Evolutionary conservation across 371 early-diverging fungal species (phyloP), one percentile per base, ranked within the genome.

Genomic region (Nematocida parisii): DNA sequence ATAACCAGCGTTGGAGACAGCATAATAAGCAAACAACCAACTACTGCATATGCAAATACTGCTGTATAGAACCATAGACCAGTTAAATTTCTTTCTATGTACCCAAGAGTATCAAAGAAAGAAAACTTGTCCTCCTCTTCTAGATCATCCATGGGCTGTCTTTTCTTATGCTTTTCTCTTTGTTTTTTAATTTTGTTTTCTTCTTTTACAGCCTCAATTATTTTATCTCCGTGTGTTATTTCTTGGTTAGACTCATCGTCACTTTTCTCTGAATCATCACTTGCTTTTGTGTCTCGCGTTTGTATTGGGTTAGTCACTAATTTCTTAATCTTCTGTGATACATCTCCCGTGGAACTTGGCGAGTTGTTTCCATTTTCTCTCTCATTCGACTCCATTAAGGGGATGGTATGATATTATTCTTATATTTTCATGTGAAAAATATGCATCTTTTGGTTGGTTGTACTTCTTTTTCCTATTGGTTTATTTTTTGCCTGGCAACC

Each of bases 11-110:
- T 24, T 45, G 85, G 82, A 44, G 72, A 57, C 1, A 62, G 5
- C 71, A 85, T 47, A 56, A 87, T 83, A 4, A 85, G 39, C 52
- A 83, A 47, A 33, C 47, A 40, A 20, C 85, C 82, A 42, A 85
- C 24, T n/a, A 72, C 6, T 13, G 71, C 47, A 58, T 87, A 85
- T 50, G 82, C 18, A 1, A 74, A 1, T 27, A 57, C 5, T 54
- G 71, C 61, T 5, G 75, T 11, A 45, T 61, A 68, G 57, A 66
- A 70, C 13, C 55, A 52, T 39, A 57, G 9, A 72, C 82, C 64
- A 45, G 24, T 39, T 27, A 68, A 42, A 24, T 67, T 67, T 24
- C 39, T 61, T 42, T 72, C 50, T 61, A 74, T 52, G 71, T 73
- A 52, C 72, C 60, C 47, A 27, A 74, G 60, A 18, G 70, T 83